A percentile compares a stretch with the other conserved stretches of the same genome.
These are phyloP conservation scores for Candida montana DNA, from an alignment of 805 yeast genomes.

Conservation along the genomic window DNA sequence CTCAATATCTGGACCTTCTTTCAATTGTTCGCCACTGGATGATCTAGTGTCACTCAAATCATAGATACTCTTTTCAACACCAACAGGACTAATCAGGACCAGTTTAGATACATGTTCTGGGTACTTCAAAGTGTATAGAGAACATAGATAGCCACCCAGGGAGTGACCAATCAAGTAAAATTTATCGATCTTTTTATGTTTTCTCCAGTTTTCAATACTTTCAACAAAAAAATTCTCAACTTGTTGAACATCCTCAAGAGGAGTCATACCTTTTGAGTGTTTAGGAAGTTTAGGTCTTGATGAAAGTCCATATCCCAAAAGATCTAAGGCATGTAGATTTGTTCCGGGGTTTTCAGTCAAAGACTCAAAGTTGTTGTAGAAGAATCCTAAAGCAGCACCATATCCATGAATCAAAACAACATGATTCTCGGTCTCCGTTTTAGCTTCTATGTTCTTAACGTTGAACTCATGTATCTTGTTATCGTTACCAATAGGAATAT, in stretches of 20 bases:
- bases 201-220: slow-evolving; percentile 59
- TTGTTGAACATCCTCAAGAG: slow-evolving; percentile 24
- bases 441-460: slow-evolving; percentile 39
- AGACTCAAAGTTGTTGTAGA: slow-evolving; percentile 56
- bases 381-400: slow-evolving; percentile 80
- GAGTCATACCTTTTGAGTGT: slow-evolving; percentile 11
- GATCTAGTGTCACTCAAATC: slow-evolving; percentile 11
- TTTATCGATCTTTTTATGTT: slow-evolving; percentile 36
- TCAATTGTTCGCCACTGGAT: slow-evolving; percentile 1
- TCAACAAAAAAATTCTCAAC: slow-evolving; percentile 34
- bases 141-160: slow-evolving; percentile 63
- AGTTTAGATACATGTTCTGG: slow-evolving; percentile 47
- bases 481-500: slow-evolving; percentile 48
- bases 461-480: slow-evolving; percentile 67
- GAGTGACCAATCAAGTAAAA: slow-evolving; percentile 66
- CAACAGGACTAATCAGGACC: slow-evolving; percentile 65
- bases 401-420: slow-evolving; percentile 78
- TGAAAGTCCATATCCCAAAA: slow-evolving; percentile 59
- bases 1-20: slow-evolving; percentile 28
- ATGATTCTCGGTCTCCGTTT: slow-evolving; percentile 31
- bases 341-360: slow-evolving; percentile 46
- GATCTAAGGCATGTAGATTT: slow-evolving; percentile 54
- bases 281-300: slow-evolving; percentile 41
- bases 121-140: slow-evolving; percentile 50
- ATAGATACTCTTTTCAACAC: slow-evolving; percentile 53